These are phyloP conservation scores for Aspergillus wentii DNA, from an alignment of 495 filamentous ascomycete genomes.

Conservation along the genomic window DNA sequence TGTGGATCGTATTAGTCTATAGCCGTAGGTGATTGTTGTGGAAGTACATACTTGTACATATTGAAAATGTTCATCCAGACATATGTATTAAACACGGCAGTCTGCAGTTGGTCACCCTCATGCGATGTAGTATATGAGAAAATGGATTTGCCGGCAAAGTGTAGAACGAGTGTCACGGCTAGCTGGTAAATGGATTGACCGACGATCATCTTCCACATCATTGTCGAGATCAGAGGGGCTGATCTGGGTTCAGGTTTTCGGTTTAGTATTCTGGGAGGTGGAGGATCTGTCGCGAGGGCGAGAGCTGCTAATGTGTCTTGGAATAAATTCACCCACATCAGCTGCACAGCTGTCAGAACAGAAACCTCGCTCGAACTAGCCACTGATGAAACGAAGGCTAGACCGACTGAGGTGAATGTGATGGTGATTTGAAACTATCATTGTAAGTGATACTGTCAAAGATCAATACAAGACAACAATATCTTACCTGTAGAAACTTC, in stretches of 20 bases:
- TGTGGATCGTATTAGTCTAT: no score
- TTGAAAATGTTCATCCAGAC: slow-evolving; percentile 98
- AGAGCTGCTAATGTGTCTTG: slow-evolving; percentile 95
- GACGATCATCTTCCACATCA: slow-evolving; percentile 94
- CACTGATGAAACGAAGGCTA: slow-evolving; percentile 79
- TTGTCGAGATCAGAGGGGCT: slow-evolving; percentile 67
- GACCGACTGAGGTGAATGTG: slow-evolving; percentile 79
- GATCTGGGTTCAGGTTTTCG: slow-evolving; percentile 75
- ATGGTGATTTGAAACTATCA: slow-evolving; percentile 89
- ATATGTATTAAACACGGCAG: slow-evolving; percentile 85
- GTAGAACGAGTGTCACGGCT: slow-evolving; percentile 66
- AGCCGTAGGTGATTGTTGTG: no score
- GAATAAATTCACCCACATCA: slow-evolving; percentile 89
- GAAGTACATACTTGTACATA: slow-evolving; percentile 75
- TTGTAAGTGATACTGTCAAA: no score
- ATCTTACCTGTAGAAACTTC: slow-evolving; percentile 86
- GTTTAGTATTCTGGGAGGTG: slow-evolving; percentile 62
- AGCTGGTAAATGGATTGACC: slow-evolving; percentile 82
- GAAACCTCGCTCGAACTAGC: slow-evolving; percentile 58
- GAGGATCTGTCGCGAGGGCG: slow-evolving; percentile 80
- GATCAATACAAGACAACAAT: no score
- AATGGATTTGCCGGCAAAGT: slow-evolving; percentile 66
- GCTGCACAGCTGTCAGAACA: slow-evolving; percentile 78
- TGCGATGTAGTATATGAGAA: slow-evolving; percentile 59
- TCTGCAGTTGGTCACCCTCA: slow-evolving; percentile 43